Percentiles rank a stretch among this genome's conserved stretches.
These are phyloP conservation scores for Epichloe glyceriae DNA, from an alignment of 2,329 filamentous ascomycete species.

Conservation along the genomic window DNA sequence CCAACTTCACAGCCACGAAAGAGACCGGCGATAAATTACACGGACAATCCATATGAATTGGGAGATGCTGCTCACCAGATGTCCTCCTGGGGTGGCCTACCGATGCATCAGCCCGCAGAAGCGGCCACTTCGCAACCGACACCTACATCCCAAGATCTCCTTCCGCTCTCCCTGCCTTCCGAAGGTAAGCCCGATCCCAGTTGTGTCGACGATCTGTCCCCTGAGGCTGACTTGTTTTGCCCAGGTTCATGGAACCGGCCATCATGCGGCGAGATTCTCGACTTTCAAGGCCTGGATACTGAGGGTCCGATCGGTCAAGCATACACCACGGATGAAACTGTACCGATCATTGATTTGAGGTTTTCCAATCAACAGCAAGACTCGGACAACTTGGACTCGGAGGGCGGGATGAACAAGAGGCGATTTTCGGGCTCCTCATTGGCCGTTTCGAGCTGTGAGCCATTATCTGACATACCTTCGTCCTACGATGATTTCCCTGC, in stretches of 20 bases:
- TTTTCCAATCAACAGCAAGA: slow-evolving; percentile 35
- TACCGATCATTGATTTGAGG: slow-evolving; percentile 48
- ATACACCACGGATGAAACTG: slow-evolving; percentile 48
- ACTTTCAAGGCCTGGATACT: slow-evolving; percentile 40
- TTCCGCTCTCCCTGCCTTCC: slow-evolving; percentile 3
- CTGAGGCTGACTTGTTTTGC: not conserved
- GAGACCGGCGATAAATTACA: slow-evolving; percentile 6
- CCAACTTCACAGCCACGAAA: slow-evolving; percentile 8
- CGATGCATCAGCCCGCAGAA: not conserved
- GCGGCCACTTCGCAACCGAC: slow-evolving; percentile 8
- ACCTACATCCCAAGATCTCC: slow-evolving; percentile 1
- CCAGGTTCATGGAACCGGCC: slow-evolving; percentile 36
- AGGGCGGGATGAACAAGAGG: slow-evolving; percentile 40
- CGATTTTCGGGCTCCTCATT: slow-evolving; percentile 63
- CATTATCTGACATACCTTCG: slow-evolving; percentile 53
- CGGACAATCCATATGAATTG: slow-evolving; percentile 7
- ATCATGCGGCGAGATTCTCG: slow-evolving; percentile 42
- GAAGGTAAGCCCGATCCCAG: slow-evolving; percentile 2
- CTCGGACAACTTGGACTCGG: slow-evolving; percentile 36
- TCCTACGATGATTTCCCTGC: slow-evolving; percentile 61
- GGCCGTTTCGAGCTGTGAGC: slow-evolving; percentile 54
- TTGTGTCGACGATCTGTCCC: not conserved
- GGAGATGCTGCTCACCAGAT: slow-evolving; percentile 5
- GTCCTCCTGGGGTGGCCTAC: slow-evolving; percentile 7
- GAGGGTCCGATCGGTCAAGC: slow-evolving; percentile 50